These are phyloP conservation scores for Botrytis byssoidea DNA, from an alignment of 2,329 filamentous ascomycete species.

Conservation along the genomic window DNA sequence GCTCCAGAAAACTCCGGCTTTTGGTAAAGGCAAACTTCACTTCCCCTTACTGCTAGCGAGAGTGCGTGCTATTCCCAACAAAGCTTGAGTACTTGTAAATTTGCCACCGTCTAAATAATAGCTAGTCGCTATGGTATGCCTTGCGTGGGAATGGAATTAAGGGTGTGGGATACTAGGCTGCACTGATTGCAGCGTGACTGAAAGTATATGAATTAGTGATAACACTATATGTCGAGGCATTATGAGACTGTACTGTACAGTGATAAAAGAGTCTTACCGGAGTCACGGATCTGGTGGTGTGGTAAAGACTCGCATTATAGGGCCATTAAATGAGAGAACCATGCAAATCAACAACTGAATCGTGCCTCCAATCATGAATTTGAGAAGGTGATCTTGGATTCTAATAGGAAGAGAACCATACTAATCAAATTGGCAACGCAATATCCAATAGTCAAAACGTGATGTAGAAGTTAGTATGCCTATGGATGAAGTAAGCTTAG, in stretches of 20 bases:
- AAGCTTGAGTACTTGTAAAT: too few species aligned
- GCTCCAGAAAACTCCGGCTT: too few species aligned
- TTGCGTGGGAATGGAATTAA: neutral
- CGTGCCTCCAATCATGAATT: neutral
- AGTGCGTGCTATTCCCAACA: too few species aligned
- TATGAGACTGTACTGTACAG: neutral
- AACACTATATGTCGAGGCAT: neutral
- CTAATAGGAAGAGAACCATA: neutral
- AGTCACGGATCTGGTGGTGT: neutral
- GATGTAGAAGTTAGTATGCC: neutral
- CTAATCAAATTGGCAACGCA: neutral
- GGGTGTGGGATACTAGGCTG: neutral
- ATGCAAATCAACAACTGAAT: neutral
- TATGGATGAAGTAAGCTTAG: neutral
- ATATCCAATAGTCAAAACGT: neutral
- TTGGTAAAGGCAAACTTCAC: too few species aligned
- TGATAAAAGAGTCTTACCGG: neutral
- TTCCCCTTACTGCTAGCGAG: too few species aligned
- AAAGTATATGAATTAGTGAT: neutral
- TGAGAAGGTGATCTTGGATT: neutral
- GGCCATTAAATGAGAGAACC: neutral
- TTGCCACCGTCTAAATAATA: neutral
- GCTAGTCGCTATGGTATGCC: neutral
- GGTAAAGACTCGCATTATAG: neutral
- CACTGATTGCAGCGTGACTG: neutral